Base-by-base conservation (phyloP, 331 rosid species). In the Prunus yedoensis region DNA sequence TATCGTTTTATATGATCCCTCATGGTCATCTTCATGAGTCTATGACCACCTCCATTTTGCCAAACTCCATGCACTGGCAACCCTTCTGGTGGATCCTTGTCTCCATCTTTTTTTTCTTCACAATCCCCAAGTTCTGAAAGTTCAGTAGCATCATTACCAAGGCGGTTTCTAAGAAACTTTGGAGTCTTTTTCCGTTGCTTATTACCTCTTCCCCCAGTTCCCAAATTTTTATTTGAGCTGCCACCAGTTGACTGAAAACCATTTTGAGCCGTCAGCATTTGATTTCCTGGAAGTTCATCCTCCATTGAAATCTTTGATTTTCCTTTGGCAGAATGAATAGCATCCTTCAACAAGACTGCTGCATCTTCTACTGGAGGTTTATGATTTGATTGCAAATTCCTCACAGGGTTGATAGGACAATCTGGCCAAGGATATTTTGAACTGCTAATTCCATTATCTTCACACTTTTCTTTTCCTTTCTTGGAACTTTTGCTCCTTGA, bases 131-230 rank as follows among this genome's bases (percentile, higher is more conserved):
- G 18, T 78, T 90, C 93, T 14, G 79, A 75, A 25, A 86, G 92
- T 49, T 92, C 83, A 11, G 86, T 78, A 20, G 80, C 88, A 18
- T 93, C 91, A 85, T 92, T 91, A 25, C 99, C 99, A 8, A 95
- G 85, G 15, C 96, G 92, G 68, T 81, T 86, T 83, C 96, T 82
- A n/a, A 84, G 86, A 73, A 95, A 95, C 83, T 90, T 95, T 0
- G 97, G 79, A n/a, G 84, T 68, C 83, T 92, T 95, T 86, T 92
- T 95, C 54, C 83, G 85, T 77, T 90, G 97, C 87, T 90, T 95
- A 76, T 84, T 78, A 66, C 90, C 95, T 70, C 84, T 85, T 81
- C 83, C 89, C 20, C 83, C 92, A 20, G 86, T 91, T 78, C 83
- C 91, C n/a, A 43, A 72, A 68, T 70, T 85, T 71, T 85, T 87